Percentiles rank a stretch among this genome's conserved stretches.
These are phyloP conservation scores for Diaporthe capsici DNA, from an alignment of 2,329 filamentous ascomycete genomes.

Conservation along the genomic window DNA sequence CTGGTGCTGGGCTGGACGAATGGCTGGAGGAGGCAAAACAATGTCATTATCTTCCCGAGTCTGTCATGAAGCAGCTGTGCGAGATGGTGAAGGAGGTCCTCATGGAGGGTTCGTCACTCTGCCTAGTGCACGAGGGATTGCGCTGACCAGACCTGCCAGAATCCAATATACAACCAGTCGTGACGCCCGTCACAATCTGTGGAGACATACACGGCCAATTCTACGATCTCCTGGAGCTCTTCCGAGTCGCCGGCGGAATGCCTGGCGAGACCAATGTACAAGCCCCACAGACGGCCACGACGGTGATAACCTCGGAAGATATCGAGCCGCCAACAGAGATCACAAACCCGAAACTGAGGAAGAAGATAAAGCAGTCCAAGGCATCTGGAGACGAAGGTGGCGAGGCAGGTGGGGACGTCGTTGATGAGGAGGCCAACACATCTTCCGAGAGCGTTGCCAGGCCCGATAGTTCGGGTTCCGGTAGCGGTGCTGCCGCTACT, in stretches of 20 bases:
- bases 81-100: conserved; percentile 99
- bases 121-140: not conserved
- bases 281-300: conserved; percentile 76
- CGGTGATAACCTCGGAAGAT: conserved; percentile 89
- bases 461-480: conserved; percentile 51
- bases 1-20: conserved; percentile 90
- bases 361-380: conserved; percentile 81
- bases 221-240: conserved; percentile 96
- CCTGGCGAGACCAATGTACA: conserved; percentile 84
- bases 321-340: conserved; percentile 93
- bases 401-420: conserved; percentile 57
- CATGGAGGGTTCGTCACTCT: conserved; percentile 83
- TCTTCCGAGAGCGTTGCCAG: conserved; percentile 64
- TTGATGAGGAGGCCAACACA: conserved; percentile 62
- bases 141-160: conserved; percentile 65
- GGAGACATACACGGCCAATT: conserved; percentile 99
- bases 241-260: conserved; percentile 96
- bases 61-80: conserved; percentile 98
- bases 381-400: conserved; percentile 52
- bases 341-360: conserved; percentile 87
- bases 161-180: conserved; percentile 98
- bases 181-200: conserved; percentile 95
- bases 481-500: conserved; percentile 52
- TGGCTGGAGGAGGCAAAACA: conserved; percentile 98
- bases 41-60: conserved; percentile 95